Conservation (phyloP, 768 basidiomycete species). For the Auricularia sp. region DNA sequence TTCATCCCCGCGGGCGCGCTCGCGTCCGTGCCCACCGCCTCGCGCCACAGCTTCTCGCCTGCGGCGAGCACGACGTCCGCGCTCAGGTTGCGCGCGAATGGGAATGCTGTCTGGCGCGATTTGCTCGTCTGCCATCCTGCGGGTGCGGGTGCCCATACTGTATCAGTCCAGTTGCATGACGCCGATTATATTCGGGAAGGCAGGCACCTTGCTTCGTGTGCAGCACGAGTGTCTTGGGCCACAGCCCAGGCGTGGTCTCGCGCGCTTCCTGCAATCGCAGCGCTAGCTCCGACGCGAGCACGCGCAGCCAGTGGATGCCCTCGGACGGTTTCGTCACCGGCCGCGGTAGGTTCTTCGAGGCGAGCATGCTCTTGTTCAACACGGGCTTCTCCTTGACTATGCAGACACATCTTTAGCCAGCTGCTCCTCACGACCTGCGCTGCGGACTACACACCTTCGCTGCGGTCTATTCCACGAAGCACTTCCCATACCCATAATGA, state of each 20-base stretch:
- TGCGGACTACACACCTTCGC: slow-evolving; percentile 51
- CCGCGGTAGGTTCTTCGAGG: slow-evolving; percentile 86
- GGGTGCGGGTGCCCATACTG: not conserved
- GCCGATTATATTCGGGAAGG: not conserved
- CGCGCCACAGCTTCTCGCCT: slow-evolving; percentile 79
- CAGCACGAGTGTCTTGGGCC: slow-evolving; percentile 81
- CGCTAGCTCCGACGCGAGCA: slow-evolving; percentile 84
- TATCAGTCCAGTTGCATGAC: too few species aligned
- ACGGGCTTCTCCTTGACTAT: slow-evolving; percentile 78
- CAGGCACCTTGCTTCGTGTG: not conserved
- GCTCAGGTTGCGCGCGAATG: slow-evolving; percentile 63
- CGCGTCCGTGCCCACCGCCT: slow-evolving; percentile 52
- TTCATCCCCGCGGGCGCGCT: slow-evolving; percentile 34
- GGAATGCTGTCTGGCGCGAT: slow-evolving; percentile 83
- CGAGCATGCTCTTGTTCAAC: slow-evolving; percentile 86
- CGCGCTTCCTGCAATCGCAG: slow-evolving; percentile 78
- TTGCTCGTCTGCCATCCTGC: slow-evolving; percentile 55
- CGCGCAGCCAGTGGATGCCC: slow-evolving; percentile 83
- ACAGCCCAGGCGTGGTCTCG: slow-evolving; percentile 56
- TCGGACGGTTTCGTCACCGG: slow-evolving; percentile 64
- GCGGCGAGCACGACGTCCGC: slow-evolving; percentile 68
- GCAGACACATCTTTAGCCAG: not conserved
- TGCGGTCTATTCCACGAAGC: slow-evolving; percentile 78
- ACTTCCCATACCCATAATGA: slow-evolving; percentile 91
- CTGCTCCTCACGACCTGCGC: not conserved